Base-by-base conservation (phyloP, 2,329 filamentous ascomycete species). In the Paecilomyces sp. region DNA sequence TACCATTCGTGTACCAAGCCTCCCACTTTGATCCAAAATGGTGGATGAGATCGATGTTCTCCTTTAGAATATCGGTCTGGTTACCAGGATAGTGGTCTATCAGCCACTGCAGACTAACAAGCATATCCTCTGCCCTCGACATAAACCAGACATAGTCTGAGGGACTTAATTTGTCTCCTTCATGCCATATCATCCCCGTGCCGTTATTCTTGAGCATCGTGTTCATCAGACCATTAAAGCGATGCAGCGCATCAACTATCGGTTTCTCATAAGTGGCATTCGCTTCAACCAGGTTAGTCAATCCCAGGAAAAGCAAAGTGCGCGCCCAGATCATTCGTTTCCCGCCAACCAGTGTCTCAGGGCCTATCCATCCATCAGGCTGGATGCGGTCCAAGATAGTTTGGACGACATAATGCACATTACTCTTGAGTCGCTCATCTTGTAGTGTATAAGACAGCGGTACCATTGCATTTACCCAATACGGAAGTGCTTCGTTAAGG, bases 391-490 rank as follows among this genome's bases (percentile, higher is more conserved):
- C 70, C n/a, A 86, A 69, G 1, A 83, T 74, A 62, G 80, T 79
- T 57, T 80, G 71, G 5, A 80, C 68, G 31, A 77, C 77, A 4
- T 70, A 62, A 18, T 76, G 73, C 7, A 82, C 78, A 61, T 86
- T 82, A 0, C 62, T 64, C 63, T 82, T 81, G n/a, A 86, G 70
- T 4, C 78, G 70, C 2, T 70, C 63, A 65, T 85, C 79, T 56
- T 82, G 73, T 3, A 82, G 68, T 0, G 70, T 70, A 61, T 81
- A 85, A 1, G 83, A 82, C 25, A 85, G 74, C 18, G 83, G 82
- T 1, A 86, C 82, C 1, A 85, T 72, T 3, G 78, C 80, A 64
- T 86, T 85, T 65, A 84, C 81, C 81, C 83, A 85, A 67, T 86
- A 86, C 0, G 83, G 81, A 28, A 80, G 77, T 1, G 78, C 80